A percentile compares a stretch with the other conserved stretches of the same genome.
These are phyloP conservation scores for Blastocladiella britannica DNA, from an alignment of 192 early-diverging fungal species.

Conservation along the genomic window DNA sequence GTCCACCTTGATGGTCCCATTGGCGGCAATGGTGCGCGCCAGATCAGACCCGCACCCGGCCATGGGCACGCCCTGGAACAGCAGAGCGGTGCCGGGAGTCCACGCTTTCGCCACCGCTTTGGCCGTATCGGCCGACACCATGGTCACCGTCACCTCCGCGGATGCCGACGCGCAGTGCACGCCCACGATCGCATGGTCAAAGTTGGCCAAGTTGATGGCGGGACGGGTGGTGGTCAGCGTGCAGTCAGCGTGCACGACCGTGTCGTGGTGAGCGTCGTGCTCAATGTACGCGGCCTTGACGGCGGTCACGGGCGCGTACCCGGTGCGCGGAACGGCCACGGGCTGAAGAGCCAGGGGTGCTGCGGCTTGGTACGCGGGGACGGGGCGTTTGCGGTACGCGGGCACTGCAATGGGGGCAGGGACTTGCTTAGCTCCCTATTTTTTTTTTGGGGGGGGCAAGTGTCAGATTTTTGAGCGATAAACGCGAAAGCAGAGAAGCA, in stretches of 20 bases:
- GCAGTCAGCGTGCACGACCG: background rate
- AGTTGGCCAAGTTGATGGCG: background rate
- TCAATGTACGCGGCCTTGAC: background rate
- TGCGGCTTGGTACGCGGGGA: too few relatives aligned
- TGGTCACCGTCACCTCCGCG: background rate
- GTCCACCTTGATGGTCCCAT: background rate
- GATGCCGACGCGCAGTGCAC: background rate
- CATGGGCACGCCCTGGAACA: background rate
- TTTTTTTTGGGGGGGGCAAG: too few relatives aligned
- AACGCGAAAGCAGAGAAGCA: too few relatives aligned
- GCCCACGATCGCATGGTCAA: background rate
- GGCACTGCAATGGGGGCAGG: too few relatives aligned
- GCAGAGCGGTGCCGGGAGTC: background rate
- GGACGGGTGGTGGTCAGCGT: background rate
- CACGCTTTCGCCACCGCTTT: background rate
- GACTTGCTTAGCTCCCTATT: too few relatives aligned
- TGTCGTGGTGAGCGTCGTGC: background rate
- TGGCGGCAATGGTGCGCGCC: background rate
- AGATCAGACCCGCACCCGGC: background rate
- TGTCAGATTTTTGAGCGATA: too few relatives aligned
- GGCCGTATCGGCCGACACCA: background rate
- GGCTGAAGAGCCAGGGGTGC: too few relatives aligned
- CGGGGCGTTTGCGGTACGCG: too few relatives aligned
- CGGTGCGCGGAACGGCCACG: background rate
- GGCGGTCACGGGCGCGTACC: background rate